These are phyloP conservation scores for Erythrophleum ivorense DNA, from an alignment of 331 rosid species.

Conservation along the genomic window DNA sequence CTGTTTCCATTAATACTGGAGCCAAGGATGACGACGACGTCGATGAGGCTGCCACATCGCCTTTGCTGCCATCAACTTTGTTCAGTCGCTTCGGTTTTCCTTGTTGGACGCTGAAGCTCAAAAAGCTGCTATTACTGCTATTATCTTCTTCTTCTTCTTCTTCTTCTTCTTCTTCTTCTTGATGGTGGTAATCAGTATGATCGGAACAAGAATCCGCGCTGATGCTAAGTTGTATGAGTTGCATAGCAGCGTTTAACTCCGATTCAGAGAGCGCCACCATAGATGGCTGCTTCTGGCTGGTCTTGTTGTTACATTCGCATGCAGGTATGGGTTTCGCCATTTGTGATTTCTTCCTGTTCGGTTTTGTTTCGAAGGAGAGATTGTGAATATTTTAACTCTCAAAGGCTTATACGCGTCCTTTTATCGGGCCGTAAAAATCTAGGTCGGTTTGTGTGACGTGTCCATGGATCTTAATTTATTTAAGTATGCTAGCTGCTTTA, in stretches of 20 bases:
- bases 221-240: conserved; percentile 45
- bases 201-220: conserved; percentile 13
- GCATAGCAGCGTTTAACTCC: conserved; percentile 47
- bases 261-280: conserved; percentile 16
- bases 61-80: neutral
- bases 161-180: too few relatives aligned
- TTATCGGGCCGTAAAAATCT: neutral
- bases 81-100: too few relatives aligned
- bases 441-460: too few relatives aligned
- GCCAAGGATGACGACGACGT: neutral
- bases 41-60: neutral
- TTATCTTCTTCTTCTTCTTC: neutral
- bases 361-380: neutral
- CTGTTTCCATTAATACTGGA: neutral
- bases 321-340: conserved; percentile 54
- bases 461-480: neutral
- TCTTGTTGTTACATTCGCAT: conserved; percentile 2
- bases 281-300: neutral
- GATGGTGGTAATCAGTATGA: neutral
- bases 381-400: neutral
- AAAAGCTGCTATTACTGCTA: neutral
- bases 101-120: neutral
- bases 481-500: too few relatives aligned
- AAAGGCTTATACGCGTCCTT: neutral
- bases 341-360: neutral